phyloP scores from a whole-genome alignment of 2,329 filamentous ascomycete species.

The Stachybotrys chlorohalonatus region DNA sequence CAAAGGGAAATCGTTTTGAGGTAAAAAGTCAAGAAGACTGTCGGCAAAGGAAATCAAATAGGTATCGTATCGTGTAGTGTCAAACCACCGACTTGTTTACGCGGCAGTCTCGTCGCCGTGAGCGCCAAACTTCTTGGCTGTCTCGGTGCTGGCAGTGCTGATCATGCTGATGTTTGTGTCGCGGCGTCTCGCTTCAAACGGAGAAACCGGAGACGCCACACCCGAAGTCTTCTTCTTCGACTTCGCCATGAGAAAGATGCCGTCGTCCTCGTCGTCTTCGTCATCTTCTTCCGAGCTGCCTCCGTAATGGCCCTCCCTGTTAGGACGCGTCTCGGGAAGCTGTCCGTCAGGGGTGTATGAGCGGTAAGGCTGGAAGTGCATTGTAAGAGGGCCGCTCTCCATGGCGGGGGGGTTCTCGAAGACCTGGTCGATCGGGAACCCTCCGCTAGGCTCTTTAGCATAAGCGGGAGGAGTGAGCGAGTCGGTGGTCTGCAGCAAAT shows the following conservation, averaged over 20 bases:
- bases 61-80: background rate
- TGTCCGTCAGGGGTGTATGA: background rate
- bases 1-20: too few relatives aligned
- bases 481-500: slow-evolving; percentile 42
- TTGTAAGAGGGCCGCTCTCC: slow-evolving; percentile 19
- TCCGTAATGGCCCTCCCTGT: slow-evolving; percentile 1
- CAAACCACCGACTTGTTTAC: slow-evolving; percentile 4
- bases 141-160: slow-evolving; percentile 53
- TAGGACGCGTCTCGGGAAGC: background rate
- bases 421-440: slow-evolving; percentile 36
- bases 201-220: slow-evolving; percentile 10
- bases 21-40: background rate
- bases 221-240: slow-evolving; percentile 30
- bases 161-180: slow-evolving; percentile 54
- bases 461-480: slow-evolving; percentile 45
- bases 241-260: slow-evolving; percentile 44
- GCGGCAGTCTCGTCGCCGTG: slow-evolving; percentile 18
- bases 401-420: slow-evolving; percentile 22
- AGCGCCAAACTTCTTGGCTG: slow-evolving; percentile 47
- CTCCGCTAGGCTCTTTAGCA: slow-evolving; percentile 33
- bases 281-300: slow-evolving; percentile 27
- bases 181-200: slow-evolving; percentile 35
- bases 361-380: slow-evolving; percentile 8
- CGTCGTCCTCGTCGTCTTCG: slow-evolving; percentile 45
- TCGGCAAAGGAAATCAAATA: background rate